These are phyloP conservation scores for Cordyceps tenuipes DNA, from an alignment of 2,329 filamentous ascomycete genomes.

Conservation along the genomic window DNA sequence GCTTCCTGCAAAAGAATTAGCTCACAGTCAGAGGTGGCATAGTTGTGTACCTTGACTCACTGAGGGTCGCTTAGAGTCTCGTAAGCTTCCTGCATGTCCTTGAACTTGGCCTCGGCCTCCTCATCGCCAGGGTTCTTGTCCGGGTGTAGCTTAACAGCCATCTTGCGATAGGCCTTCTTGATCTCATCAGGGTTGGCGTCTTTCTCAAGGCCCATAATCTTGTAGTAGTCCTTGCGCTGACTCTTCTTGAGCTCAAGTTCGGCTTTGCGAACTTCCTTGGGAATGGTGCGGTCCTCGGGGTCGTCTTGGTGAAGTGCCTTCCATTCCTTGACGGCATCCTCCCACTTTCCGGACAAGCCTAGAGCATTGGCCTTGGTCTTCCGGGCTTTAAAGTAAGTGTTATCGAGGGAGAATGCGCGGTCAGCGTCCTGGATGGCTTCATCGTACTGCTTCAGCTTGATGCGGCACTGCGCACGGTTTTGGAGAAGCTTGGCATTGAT, in stretches of 20 bases:
- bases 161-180: slow-evolving; percentile 94
- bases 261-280: slow-evolving; percentile 78
- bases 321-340: slow-evolving; percentile 81
- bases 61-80: slow-evolving; percentile 90
- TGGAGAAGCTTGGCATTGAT: slow-evolving; percentile 93
- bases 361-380: slow-evolving; percentile 90
- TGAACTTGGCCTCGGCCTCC: slow-evolving; percentile 83
- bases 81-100: slow-evolving; percentile 95
- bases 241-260: slow-evolving; percentile 97
- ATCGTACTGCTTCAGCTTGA: slow-evolving; percentile 75
- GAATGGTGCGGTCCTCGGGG: slow-evolving; percentile 70
- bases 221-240: slow-evolving; percentile 97
- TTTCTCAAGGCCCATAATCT: slow-evolving; percentile 85
- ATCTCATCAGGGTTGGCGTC: slow-evolving; percentile 76
- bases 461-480: slow-evolving; percentile 81
- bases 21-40: background rate
- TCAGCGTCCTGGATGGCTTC: slow-evolving; percentile 81
- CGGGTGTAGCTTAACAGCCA: slow-evolving; percentile 89
- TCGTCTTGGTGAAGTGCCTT: slow-evolving; percentile 79
- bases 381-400: slow-evolving; percentile 78
- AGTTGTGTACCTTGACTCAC: slow-evolving; percentile 45
- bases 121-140: slow-evolving; percentile 93
- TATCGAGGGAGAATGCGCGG: slow-evolving; percentile 72
- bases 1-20: slow-evolving; percentile 56
- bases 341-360: slow-evolving; percentile 81